These are phyloP conservation scores for Calonectria pseudoturangicola DNA, from an alignment of 2,329 filamentous ascomycete species.

Conservation along the genomic window DNA sequence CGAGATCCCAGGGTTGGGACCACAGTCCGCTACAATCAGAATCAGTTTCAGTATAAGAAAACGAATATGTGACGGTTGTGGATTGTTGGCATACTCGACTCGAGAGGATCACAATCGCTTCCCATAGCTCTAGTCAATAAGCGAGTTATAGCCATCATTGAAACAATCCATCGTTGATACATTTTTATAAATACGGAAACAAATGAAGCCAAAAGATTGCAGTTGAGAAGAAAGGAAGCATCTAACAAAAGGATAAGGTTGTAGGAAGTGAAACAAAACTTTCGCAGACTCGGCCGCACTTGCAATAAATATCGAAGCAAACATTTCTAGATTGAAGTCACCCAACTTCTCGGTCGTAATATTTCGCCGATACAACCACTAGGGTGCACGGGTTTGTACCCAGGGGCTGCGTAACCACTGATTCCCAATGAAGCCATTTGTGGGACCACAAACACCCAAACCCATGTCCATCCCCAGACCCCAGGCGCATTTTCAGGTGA, in stretches of 20 bases:
- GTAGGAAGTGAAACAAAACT: not conserved
- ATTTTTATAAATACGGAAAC: not conserved
- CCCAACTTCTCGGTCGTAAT: not conserved
- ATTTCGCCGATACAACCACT: not conserved
- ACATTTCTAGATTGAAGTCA: not conserved
- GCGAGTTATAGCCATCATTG: slow-evolving; percentile 15
- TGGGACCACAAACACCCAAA: slow-evolving; percentile 24
- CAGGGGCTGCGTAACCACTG: slow-evolving; percentile 26
- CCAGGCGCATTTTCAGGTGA: slow-evolving; percentile 26
- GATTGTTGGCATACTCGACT: slow-evolving; percentile 40
- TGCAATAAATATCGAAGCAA: not conserved
- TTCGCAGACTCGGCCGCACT: not conserved
- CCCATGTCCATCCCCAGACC: slow-evolving; percentile 26
- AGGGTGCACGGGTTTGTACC: not conserved
- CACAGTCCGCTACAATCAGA: slow-evolving; percentile 34
- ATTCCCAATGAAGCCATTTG: slow-evolving; percentile 30
- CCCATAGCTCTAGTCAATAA: slow-evolving; percentile 14
- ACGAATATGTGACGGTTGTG: not conserved
- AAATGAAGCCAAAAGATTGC: not conserved
- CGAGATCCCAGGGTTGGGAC: slow-evolving; percentile 40
- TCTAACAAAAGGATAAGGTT: not conserved
- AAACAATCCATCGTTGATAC: slow-evolving; percentile 8
- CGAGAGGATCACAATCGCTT: slow-evolving; percentile 47
- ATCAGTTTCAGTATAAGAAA: slow-evolving; percentile 19
- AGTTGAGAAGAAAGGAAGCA: not conserved